Evolutionary conservation across 306 rosid species (phyloP), one percentile per base, ranked within the genome.

Genomic region (Cucurbita argyrosperma): DNA sequence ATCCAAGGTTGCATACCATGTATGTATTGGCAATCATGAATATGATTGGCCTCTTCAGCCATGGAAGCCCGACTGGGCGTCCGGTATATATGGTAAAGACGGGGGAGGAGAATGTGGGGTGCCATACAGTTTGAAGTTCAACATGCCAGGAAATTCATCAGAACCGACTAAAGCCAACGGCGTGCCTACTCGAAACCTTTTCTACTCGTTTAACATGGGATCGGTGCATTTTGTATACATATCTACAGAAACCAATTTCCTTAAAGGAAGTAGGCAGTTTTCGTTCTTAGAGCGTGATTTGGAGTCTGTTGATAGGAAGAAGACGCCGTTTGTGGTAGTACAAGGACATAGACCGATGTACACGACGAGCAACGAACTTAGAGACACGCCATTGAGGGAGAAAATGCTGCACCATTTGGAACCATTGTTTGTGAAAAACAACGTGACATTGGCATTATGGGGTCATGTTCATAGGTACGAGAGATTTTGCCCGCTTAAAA

Each of bases 61-160:
- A 5, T 91, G 88, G 88, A 91, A 84, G 76, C 96, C 97, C 6
- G 87, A 83, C 12, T 91, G 97, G 97, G 76, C 99, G 1, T 8
- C 5, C 16, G 39, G 73, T 1, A 75, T 59, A 72, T 94, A 94
- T 35, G 90, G 92, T 71, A 90, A 60, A 74, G 99, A 94, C 39
- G 95, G 99, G 26, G 97, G 99, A 64, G 99, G 99, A 47, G 99
- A 94, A 80, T 94, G 99, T 35, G 97, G 97, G 59, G 89, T 94
- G 46, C 99, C 97, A 18, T 94, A 89, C 55, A 90, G 97, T 84
- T 79, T 89, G 13, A 86, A 79, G 90, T 94, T 94, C 83, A 82
- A 83, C 80, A 94, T 94, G 99, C 99, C 97, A 9, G 99, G 97
- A 66, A 87, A 85, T 83, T 90, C 95, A 74, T 87, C 92, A 15